Conservation (phyloP, 495 filamentous ascomycete species). For the Tuber borchii region DNA sequence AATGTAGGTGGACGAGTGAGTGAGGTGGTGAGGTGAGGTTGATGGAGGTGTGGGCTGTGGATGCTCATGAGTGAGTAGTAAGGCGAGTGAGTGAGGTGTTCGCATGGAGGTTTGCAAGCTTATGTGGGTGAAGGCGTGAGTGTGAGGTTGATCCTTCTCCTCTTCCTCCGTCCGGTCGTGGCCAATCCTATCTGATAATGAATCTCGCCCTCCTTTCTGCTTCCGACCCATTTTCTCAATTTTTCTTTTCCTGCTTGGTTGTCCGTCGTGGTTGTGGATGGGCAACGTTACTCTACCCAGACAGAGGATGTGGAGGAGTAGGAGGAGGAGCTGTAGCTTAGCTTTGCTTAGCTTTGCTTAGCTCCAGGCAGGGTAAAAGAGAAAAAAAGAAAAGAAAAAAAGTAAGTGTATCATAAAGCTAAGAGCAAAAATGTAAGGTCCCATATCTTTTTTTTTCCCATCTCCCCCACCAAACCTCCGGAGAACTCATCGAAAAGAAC, state of each 20-base stretch:
- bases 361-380: not conserved
- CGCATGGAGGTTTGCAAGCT: not conserved
- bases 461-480: slow-evolving; percentile 1
- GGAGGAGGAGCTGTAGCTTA: not conserved
- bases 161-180: not conserved
- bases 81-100: slow-evolving; percentile 5
- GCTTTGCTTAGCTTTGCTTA: not conserved
- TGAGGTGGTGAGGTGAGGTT: slow-evolving; percentile 1
- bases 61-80: not conserved
- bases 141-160: not conserved
- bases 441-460: not conserved
- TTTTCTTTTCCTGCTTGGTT: not conserved
- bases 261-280: not conserved
- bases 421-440: not conserved
- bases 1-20: not conserved
- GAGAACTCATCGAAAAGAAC: not conserved
- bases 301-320: not conserved
- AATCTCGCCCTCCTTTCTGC: not conserved
- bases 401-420: not conserved
- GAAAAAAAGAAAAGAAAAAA: not conserved
- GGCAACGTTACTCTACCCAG: not conserved
- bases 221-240: not conserved
- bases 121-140: not conserved
- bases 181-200: not conserved
- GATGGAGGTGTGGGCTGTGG: slow-evolving; percentile 2